Evolutionary conservation across 2,329 filamentous ascomycete genomes (phyloP).

Genomic region (Myotisia sp.): DNA sequence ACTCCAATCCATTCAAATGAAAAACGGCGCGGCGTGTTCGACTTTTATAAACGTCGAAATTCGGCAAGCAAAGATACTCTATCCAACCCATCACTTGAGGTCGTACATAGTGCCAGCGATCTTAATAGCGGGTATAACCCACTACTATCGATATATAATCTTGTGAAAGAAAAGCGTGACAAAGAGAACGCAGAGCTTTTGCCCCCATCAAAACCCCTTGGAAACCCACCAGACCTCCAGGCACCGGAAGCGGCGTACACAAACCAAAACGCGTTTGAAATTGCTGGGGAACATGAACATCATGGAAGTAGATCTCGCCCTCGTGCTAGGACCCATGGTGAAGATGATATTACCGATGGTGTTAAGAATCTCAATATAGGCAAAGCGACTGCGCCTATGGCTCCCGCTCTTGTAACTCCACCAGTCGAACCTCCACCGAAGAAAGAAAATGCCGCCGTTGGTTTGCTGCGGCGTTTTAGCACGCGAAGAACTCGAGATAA

Average conservation of each 20-base stretch:
- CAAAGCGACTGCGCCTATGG: conserved; percentile 33
- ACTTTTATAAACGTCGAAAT: conserved; percentile 91
- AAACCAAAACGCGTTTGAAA: conserved; percentile 69
- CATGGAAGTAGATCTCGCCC: conserved; percentile 72
- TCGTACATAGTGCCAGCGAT: conserved; percentile 66
- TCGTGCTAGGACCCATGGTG: conserved; percentile 80
- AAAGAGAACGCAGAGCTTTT: conserved; percentile 50
- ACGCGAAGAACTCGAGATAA: conserved; percentile 55
- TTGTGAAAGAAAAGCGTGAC: conserved; percentile 89
- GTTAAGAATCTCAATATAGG: conserved; percentile 51
- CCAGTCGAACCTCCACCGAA: conserved; percentile 49
- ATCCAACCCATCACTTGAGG: conserved; percentile 68
- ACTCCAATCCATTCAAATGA: conserved; percentile 48
- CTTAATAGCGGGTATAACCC: conserved; percentile 89
- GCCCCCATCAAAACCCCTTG: conserved; percentile 39
- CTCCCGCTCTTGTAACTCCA: conserved; percentile 41
- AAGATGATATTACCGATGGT: conserved; percentile 70
- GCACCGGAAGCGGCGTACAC: conserved; percentile 80
- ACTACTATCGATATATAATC: conserved; percentile 82
- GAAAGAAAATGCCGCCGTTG: conserved; percentile 77
- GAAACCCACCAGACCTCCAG: conserved; percentile 53
- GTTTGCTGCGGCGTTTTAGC: conserved; percentile 77
- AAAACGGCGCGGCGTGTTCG: conserved; percentile 80
- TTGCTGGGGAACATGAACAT: conserved; percentile 66
- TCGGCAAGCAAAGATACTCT: conserved; percentile 84